Evolutionary conservation across 2,329 filamentous ascomycete species (phyloP).

Genomic region (Sporothrix mexicana): DNA sequence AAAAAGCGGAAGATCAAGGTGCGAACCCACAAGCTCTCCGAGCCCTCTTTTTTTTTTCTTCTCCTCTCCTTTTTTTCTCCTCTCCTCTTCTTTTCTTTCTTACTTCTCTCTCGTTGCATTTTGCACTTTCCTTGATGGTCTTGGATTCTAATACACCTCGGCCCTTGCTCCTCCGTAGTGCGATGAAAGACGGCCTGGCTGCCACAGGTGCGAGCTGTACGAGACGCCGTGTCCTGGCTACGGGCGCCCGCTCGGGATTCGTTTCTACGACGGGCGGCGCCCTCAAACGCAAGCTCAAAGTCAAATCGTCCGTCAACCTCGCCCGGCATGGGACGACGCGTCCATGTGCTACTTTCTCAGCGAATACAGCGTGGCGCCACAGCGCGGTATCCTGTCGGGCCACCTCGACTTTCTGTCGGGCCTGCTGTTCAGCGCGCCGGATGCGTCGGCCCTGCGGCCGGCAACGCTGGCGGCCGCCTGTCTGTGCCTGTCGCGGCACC

Average conservation of each 20-base stretch:
- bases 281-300: too few relatives aligned
- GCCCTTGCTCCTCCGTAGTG: too few relatives aligned
- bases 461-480: neutral
- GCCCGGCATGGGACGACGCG: conserved; percentile 9
- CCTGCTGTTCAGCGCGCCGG: neutral
- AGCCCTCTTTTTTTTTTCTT: too few relatives aligned
- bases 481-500: conserved; percentile 1
- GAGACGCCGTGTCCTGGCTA: conserved; percentile 3
- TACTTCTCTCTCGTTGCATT: too few relatives aligned
- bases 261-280: conserved; percentile 4
- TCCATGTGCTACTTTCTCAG: conserved; percentile 10
- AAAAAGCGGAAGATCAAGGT: conserved; percentile 19
- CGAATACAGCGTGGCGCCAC: neutral
- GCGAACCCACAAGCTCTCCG: too few relatives aligned
- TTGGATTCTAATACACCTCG: too few relatives aligned
- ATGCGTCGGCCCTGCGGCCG: neutral
- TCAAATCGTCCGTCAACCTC: neutral
- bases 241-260: conserved; percentile 8
- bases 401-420: conserved; percentile 20
- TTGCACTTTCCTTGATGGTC: too few relatives aligned
- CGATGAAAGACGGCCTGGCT: conserved; percentile 7
- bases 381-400: neutral
- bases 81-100: too few relatives aligned
- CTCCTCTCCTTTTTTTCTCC: neutral
- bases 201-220: neutral